Percentiles rank a stretch among this genome's conserved stretches.
Conservation (phyloP, 2,329 filamentous ascomycete genomes). For the Bimuria novae-zelandiae region DNA sequence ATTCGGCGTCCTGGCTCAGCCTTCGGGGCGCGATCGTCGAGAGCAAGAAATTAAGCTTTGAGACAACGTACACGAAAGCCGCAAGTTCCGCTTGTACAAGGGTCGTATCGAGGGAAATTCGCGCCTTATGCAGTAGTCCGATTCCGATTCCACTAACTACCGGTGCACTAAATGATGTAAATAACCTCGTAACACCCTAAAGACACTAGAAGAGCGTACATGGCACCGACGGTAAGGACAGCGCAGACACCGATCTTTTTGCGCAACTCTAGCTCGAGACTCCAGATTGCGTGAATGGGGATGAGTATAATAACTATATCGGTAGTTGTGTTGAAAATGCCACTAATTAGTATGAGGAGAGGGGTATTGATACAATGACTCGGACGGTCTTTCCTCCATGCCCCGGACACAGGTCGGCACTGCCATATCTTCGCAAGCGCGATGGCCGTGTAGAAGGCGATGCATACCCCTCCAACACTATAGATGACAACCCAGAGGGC, state of each 20-base stretch:
- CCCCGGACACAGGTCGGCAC: conserved; percentile 5
- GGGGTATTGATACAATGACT: conserved; percentile 7
- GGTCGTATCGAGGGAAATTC: no score
- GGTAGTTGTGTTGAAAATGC: conserved; percentile 14
- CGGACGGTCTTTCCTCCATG: conserved; percentile 1
- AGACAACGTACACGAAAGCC: no score
- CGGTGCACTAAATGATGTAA: background rate
- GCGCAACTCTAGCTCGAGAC: conserved; percentile 1
- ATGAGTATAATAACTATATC: conserved; percentile 13
- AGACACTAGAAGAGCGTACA: conserved; percentile 8
- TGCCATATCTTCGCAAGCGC: conserved; percentile 12
- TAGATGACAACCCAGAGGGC: conserved; percentile 11
- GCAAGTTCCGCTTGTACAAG: no score
- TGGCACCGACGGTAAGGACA: conserved; percentile 14
- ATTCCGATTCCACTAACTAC: background rate
- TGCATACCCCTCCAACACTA: conserved; percentile 8
- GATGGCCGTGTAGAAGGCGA: conserved; percentile 11
- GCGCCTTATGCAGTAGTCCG: background rate
- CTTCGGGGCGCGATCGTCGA: no score
- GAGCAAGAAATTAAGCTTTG: no score
- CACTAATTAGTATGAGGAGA: conserved; percentile 10
- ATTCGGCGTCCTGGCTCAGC: no score
- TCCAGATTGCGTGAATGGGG: conserved; percentile 9
- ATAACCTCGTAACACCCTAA: background rate
- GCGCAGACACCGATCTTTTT: conserved; percentile 15